Percentiles rank a stretch among this genome's conserved stretches.
phyloP scores from a whole-genome alignment of 148 eudicot species.

The Fagopyrum tataricum region DNA sequence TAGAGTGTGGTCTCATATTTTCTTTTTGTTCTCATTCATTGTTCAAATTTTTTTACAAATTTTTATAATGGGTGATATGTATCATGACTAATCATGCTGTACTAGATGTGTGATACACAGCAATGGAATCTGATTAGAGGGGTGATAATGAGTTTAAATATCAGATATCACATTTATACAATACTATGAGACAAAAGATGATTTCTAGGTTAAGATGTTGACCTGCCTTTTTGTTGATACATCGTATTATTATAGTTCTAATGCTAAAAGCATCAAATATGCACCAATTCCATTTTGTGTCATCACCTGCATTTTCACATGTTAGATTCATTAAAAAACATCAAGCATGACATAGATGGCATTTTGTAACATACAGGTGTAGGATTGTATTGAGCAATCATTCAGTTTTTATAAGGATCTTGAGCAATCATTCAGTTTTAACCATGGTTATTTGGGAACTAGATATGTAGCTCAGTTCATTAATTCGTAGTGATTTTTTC shows the following conservation, averaged over 20 bases:
- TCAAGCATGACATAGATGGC: background rate
- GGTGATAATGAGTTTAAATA: background rate
- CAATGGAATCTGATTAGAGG: background rate
- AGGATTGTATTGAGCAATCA: background rate
- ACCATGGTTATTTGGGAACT: background rate
- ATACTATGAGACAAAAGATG: background rate
- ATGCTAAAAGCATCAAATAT: background rate
- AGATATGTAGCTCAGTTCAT: background rate
- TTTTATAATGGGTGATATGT: background rate
- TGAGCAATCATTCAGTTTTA: background rate
- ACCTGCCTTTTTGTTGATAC: background rate
- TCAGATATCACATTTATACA: background rate
- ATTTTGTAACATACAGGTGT: background rate
- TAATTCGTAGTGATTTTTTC: background rate
- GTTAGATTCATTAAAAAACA: constrained; percentile 1
- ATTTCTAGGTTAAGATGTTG: background rate
- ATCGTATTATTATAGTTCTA: background rate
- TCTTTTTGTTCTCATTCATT: background rate
- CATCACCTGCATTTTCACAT: background rate
- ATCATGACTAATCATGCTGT: background rate
- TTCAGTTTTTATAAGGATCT: background rate
- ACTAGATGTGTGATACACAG: constrained; percentile 4
- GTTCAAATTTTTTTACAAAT: background rate
- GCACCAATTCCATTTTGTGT: background rate
- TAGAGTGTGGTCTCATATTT: background rate